Conservation (phyloP, 257 asterid species). For the Salvia rosmarinus region DNA sequence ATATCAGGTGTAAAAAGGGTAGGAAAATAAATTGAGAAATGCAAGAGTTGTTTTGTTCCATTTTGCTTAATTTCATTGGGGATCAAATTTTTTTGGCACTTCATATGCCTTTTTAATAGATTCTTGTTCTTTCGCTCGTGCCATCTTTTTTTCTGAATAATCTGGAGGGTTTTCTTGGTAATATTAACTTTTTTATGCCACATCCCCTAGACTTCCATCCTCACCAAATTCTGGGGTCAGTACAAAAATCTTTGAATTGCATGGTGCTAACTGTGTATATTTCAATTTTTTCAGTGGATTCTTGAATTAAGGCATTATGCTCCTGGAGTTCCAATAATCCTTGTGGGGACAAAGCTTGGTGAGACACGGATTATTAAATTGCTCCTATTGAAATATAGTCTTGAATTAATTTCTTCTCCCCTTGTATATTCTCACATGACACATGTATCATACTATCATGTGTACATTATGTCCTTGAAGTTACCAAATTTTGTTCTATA, state of each 20-base stretch:
- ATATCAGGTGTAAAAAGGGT: background rate
- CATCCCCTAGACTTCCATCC: too few relatives aligned
- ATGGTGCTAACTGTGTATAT: constrained; percentile 25
- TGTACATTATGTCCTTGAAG: background rate
- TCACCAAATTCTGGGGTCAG: too few relatives aligned
- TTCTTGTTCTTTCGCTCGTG: too few relatives aligned
- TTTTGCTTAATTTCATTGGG: too few relatives aligned
- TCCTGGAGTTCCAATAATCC: constrained; percentile 80
- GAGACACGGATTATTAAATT: constrained; percentile 22
- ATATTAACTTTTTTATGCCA: too few relatives aligned
- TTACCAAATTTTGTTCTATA: background rate
- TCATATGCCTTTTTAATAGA: too few relatives aligned
- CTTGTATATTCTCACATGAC: background rate
- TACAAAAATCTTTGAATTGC: background rate
- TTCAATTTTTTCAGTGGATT: constrained; percentile 70
- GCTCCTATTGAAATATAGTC: background rate
- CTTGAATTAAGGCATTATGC: constrained; percentile 90
- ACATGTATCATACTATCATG: background rate
- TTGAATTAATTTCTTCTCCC: constrained; percentile 1
- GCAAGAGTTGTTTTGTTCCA: too few relatives aligned
- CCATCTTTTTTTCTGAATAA: too few relatives aligned
- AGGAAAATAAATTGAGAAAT: background rate
- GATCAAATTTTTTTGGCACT: too few relatives aligned
- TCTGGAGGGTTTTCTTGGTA: too few relatives aligned
- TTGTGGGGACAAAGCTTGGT: constrained; percentile 94